Percentiles rank a stretch among this genome's conserved stretches.
Conservation (phyloP, 2,329 filamentous ascomycete species). For the Diaporthe capsici region DNA sequence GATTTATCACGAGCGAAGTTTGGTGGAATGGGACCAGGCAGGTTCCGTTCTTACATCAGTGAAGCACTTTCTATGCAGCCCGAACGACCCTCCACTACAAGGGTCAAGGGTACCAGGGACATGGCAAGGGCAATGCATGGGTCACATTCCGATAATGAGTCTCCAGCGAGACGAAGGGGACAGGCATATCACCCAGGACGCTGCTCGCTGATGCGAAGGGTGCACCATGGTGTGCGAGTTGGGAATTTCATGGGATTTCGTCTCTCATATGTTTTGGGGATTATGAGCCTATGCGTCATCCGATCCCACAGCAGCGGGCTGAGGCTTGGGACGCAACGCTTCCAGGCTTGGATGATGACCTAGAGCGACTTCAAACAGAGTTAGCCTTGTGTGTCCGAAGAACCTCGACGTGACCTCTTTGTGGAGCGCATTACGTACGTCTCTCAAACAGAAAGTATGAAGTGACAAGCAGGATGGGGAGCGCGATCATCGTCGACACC, state of each 20-base stretch:
- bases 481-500: constrained; percentile 62
- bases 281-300: constrained; percentile 10
- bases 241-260: constrained; percentile 21
- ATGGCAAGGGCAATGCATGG: neutral
- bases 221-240: neutral
- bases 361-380: constrained; percentile 1
- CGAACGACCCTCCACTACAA: no score
- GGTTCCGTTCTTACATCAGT: neutral
- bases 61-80: no score
- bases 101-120: neutral
- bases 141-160: no score
- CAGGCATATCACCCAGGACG: neutral
- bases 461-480: constrained; percentile 69
- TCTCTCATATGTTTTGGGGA: neutral
- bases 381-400: neutral
- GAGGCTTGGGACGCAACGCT: neutral
- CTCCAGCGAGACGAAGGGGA: neutral
- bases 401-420: neutral
- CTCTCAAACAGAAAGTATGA: constrained; percentile 68
- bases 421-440: constrained; percentile 53
- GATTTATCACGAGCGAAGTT: neutral
- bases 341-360: constrained; percentile 36
- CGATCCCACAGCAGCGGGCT: neutral
- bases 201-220: neutral
- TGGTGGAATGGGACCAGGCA: neutral